Evolutionary conservation across 768 basidiomycete species (phyloP), one percentile per base, ranked within the genome.

Genomic region (Mycena belliarum): DNA sequence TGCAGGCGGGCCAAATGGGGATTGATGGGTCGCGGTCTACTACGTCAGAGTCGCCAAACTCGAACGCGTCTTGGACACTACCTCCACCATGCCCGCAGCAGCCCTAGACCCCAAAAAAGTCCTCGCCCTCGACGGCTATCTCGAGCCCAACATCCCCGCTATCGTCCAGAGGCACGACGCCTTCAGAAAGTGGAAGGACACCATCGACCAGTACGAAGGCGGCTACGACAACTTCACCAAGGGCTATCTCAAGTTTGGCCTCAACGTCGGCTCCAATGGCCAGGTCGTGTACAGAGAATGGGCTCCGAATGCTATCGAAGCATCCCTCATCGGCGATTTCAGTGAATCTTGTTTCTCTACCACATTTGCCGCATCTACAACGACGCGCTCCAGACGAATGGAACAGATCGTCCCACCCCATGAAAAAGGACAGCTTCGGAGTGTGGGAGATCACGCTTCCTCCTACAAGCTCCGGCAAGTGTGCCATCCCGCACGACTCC

Each of bases 321-420:
- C 95, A 4, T 81, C 76, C 69, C 74, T 99, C 55, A 93, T 93
- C 65, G 97, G 97, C 42, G 96, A 99, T 44, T 99, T 99, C 79
- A 99, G 95, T 98, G 63, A 73, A 93, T 84, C 25, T 32, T 55
- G 21, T 40, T 60, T 23, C 55, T 64, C 26, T 29, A 10, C 21
- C 37, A 35, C 7, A 28, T 25, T 6, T 29, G n/a, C 10, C 7
- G 29, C 44, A 21, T 47, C 46, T 38, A n/a, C n/a, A n/a, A n/a
- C n/a, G 51, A 40, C 38, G 18, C 28, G 28, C 40, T 50, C 12
- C 61, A 97, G 96, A 99, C 71, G 76, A 79, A 45, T 99, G 97
- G 97, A 83, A 88, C 66, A 85, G 95, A 61, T 71, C 79, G 6
- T 85, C 91, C 14, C 92, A 98, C 70, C 87, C 87, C 3, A 90